Base-by-base conservation (phyloP, 306 rosid species). In the Prinsepia uniflora region DNA sequence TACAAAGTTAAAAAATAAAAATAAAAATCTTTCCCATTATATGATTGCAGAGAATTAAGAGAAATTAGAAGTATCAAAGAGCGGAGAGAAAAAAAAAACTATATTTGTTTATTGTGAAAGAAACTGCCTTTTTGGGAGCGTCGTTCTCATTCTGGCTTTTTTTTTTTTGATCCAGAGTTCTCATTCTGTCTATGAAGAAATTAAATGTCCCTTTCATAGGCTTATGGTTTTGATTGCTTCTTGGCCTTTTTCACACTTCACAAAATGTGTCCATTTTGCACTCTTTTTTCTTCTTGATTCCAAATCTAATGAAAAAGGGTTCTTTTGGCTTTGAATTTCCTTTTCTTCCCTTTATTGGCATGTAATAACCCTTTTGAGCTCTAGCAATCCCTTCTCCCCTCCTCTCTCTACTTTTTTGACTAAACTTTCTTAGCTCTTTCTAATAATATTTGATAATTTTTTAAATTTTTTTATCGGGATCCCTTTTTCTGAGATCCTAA, bases 261-360 rank as follows among this genome's bases (percentile, higher is more conserved):
- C 71, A 82, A 78, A 83, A 40, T 8, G 15, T 78, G 85, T 71
- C 81, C 80, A 76, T 86, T 72, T 71, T 70, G 86, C 84, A 43
- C 76, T 78, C 69, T 74, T 69, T 48, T 13, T 22, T 2, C 46
- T 56, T 20, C 34, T 39, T 18, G n/a, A 54, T 77, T 66, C 79
- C 67, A 84, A 58, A 73, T 84, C 86, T 80, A 47, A 75, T 76
- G 77, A 65, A 81, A 85, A 89, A 83, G 81, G 79, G 82, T 42
- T 81, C 71, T 71, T 75, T 78, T 90, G 87, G 86, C 87, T 84
- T 82, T 77, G 80, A 78, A 70, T 83, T 84, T 77, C 78, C 56
- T 44, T 78, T 34, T 83, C 70, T 84, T 45, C 81, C 86, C 88
- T 90, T 90, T 87, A 87, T 82, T 76, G 86, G 89, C 90, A 82